Conservation (phyloP, 192 early-diverging fungal genomes). For the Geranomyces michiganensis region DNA sequence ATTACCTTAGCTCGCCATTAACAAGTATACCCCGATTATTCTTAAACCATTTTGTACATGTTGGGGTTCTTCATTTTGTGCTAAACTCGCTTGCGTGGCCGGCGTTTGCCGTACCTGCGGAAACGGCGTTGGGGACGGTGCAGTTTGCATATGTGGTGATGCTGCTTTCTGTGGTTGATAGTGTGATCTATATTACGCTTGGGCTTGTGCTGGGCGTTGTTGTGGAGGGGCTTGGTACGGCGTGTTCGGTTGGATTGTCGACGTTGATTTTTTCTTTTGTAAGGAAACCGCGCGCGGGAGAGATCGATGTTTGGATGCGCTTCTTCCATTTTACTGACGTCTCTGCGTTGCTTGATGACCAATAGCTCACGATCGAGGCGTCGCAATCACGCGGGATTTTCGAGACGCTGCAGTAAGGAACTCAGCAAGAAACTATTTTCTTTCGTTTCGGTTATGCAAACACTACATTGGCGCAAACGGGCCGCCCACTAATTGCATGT, state of each 20-base stretch:
- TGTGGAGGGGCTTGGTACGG: background rate
- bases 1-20: background rate
- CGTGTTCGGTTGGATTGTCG: conserved; percentile 13
- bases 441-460: too few species aligned
- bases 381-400: background rate
- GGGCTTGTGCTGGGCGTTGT: conserved; percentile 14
- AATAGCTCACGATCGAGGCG: conserved; percentile 18
- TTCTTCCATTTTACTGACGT: too few species aligned
- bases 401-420: background rate
- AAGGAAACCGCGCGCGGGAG: too few species aligned
- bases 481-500: too few species aligned
- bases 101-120: conserved; percentile 9
- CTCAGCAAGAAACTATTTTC: too few species aligned
- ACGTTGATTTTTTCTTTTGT: conserved; percentile 16
- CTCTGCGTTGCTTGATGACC: too few species aligned
- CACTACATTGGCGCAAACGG: too few species aligned
- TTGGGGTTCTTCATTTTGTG: background rate
- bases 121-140: conserved; percentile 4
- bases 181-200: conserved; percentile 1
- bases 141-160: conserved; percentile 18
- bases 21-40: background rate
- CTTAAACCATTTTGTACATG: conserved; percentile 22
- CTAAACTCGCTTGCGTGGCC: conserved; percentile 21
- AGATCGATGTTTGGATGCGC: too few species aligned
- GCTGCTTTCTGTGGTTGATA: conserved; percentile 1